These are phyloP conservation scores for Epichloe glyceriae DNA, from an alignment of 2,329 filamentous ascomycete species.

Conservation along the genomic window DNA sequence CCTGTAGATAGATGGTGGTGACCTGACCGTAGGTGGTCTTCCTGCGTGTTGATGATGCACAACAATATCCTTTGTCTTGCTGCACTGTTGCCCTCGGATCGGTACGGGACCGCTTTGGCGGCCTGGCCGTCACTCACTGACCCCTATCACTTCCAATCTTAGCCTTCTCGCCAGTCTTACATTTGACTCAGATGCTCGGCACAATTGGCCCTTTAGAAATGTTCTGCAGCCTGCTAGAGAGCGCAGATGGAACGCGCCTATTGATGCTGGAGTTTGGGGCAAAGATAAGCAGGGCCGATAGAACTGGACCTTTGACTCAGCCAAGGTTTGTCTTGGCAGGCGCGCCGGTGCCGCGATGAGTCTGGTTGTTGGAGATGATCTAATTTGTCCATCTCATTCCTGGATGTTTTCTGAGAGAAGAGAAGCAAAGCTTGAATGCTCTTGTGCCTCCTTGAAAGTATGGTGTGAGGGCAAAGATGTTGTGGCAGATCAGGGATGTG, in stretches of 20 bases:
- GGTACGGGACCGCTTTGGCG: background rate
- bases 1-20: too few relatives aligned
- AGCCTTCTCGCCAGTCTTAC: background rate
- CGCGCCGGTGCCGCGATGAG: too few relatives aligned
- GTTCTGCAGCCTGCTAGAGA: background rate
- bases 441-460: too few relatives aligned
- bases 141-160: background rate
- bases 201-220: background rate
- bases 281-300: background rate
- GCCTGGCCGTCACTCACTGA: background rate
- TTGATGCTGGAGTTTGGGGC: background rate
- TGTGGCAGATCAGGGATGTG: too few relatives aligned
- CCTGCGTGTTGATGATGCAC: too few relatives aligned
- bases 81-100: background rate
- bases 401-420: too few relatives aligned
- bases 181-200: constrained; percentile 1
- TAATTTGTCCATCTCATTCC: too few relatives aligned
- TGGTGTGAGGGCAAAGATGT: too few relatives aligned
- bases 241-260: background rate
- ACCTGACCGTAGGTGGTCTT: too few relatives aligned
- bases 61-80: background rate
- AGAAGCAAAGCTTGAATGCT: too few relatives aligned
- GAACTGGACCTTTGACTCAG: background rate
- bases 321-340: too few relatives aligned
- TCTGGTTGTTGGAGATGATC: too few relatives aligned